Evolutionary conservation across 73 alveolate species (phyloP), one percentile per base, ranked within the genome.

Genomic region (Tetrahymena borealis): DNA sequence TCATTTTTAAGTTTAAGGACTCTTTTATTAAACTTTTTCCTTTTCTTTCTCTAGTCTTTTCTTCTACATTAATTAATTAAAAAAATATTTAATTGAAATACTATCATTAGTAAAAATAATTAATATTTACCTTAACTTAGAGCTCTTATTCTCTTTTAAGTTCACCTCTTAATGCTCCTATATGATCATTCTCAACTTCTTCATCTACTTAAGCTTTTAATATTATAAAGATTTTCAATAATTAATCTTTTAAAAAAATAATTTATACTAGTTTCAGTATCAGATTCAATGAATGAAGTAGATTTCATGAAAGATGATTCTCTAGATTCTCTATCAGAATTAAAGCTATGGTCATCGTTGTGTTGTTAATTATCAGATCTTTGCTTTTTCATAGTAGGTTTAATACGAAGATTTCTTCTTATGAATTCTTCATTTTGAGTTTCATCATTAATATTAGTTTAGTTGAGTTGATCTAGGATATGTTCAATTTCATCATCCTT

Each of bases 361-460:
- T 39, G 13, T 18, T 85, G 18, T 39, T 93, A 90, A 20, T 91
- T 93, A 78, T 79, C 90, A 24, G 95, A 79, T 13, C 37, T 13
- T 93, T 85, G 77, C 40, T 93, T 60, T 28, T n/a, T 60, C 28
- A 60, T 60, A n/a, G 33, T 79, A 78, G 41, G 91, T 36, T 93
- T 93, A 39, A 93, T 78, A 79, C 95, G 90, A 85, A 93, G 91
- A 32, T 93, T 93, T 33, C 91, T 93, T 90, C 78, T 85, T 8
- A 39, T 42, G 78, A 79, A 93, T 39, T 93, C 95, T 40, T 93
- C 95, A 24, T 85, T 38, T 39, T 35, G 39, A 32, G 93, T 85
- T 60, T 93, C 95, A 39, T 93, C 78, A 33, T 91, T 79, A 32
- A 93, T 90, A 79, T 78, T 32, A 16, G 91, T 40, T 33, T 77